These are phyloP conservation scores for Alloteropsis angusta DNA, from an alignment of 202 grass and related monocot genomes.

Conservation along the genomic window DNA sequence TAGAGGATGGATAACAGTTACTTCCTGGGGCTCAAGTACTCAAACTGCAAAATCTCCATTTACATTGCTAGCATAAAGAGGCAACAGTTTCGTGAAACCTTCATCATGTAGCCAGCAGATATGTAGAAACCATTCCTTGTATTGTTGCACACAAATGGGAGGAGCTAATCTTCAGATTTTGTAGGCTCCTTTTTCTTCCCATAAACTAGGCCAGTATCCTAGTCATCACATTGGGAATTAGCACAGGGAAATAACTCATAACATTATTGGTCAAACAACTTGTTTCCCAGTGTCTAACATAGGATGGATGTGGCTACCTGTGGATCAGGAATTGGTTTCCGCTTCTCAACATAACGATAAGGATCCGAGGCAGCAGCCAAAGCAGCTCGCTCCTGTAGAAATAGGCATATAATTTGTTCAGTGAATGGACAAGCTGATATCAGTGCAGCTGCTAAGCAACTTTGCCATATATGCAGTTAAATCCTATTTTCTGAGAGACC, in stretches of 20 bases:
- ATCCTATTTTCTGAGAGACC: neutral
- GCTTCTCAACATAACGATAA: slow-evolving; percentile 89
- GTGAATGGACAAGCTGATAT: neutral
- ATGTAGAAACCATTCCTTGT: neutral
- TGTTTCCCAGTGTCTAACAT: neutral
- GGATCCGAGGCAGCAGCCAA: slow-evolving; percentile 65
- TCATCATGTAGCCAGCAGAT: neutral
- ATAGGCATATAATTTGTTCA: neutral
- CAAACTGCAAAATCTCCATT: neutral
- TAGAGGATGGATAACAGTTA: neutral
- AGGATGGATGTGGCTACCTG: slow-evolving; percentile 41
- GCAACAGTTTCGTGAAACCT: neutral
- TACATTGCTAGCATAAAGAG: neutral
- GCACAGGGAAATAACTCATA: neutral
- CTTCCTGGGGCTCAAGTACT: neutral
- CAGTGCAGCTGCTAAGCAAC: neutral
- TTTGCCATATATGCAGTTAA: neutral
- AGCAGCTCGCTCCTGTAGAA: slow-evolving; percentile 64
- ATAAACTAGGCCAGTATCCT: slow-evolving; percentile 84
- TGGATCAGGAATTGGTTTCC: slow-evolving; percentile 87
- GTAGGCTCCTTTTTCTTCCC: slow-evolving; percentile 71
- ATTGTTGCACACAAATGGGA: neutral
- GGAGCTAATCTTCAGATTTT: slow-evolving; percentile 34
- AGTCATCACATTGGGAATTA: slow-evolving; percentile 17
- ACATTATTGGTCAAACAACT: neutral